Base-by-base conservation (phyloP, 352 stramenopile genomes). In the Elongisporangium prolatum region DNA sequence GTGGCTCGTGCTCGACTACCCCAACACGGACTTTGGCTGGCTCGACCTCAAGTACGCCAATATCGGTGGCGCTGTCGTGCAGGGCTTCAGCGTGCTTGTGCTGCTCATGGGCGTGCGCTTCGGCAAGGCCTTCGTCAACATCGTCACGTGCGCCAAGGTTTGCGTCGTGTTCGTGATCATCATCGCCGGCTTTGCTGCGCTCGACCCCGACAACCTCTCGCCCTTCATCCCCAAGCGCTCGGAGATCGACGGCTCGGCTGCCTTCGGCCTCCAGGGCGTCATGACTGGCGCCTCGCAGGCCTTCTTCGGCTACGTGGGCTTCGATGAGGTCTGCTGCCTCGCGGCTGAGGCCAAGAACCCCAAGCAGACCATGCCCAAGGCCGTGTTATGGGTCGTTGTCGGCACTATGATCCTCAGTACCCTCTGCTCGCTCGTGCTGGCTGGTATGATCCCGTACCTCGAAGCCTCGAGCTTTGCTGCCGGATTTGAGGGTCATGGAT, bases 231-330 rank as follows among this genome's bases (percentile, higher is more conserved):
- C 86, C 6, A 52, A 54, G 13, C 67, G 72, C 11, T 34, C 58
- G 0, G 52, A 61, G n/a, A 3, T 65, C 20, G 48, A 64, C 22
- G 71, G 71, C 13, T 49, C 44, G 3, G 64, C 65, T 56, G 49
- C 68, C 2, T 84, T 80, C 54, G 85, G 85, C 18, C 63, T 68
- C 13, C 69, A 80, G 40, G 85, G 85, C 4, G 76, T 97, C 55
- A 73, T 97, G 48, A 79, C 78, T 11, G 91, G 90, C 11, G 76
- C 86, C 9, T 89, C 89, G 17, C 85, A 90, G 44, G 90, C 86
- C 3, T 97, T 98, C 65, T 98, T 98, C 71, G 92, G 92, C 38
- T 98, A 96, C 61, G 68, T 98, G 20, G 95, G 95, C 21, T 98
- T 97, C 65, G 95, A 98, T 69, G 92, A 97, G 61, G 76, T 98